A percentile compares a stretch with the other conserved stretches of the same genome.
phyloP scores from a whole-genome alignment of 2,329 filamentous ascomycete species.

The Hortaea sp. region DNA sequence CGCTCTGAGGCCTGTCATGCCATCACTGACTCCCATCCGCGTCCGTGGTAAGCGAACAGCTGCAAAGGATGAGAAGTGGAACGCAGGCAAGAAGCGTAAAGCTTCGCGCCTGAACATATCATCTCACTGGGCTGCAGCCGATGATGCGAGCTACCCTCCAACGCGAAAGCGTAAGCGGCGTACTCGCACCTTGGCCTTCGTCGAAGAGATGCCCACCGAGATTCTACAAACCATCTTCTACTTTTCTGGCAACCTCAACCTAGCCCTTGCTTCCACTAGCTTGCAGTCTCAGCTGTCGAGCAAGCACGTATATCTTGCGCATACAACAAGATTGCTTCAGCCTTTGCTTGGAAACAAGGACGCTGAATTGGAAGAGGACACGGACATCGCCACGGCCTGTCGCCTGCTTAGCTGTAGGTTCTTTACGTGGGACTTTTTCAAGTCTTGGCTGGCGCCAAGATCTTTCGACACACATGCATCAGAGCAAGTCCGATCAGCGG shows the following conservation, averaged over 20 bases:
- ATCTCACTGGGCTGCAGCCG: too few relatives aligned
- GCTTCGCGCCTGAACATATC: neutral
- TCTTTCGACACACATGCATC: neutral
- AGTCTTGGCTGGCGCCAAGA: slow-evolving; percentile 12
- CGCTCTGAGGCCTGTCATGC: neutral
- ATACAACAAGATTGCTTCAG: slow-evolving; percentile 16
- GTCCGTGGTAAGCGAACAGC: slow-evolving; percentile 24
- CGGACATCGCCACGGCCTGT: slow-evolving; percentile 12
- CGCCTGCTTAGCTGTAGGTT: slow-evolving; percentile 24
- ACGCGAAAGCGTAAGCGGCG: slow-evolving; percentile 10
- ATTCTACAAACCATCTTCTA: slow-evolving; percentile 26
- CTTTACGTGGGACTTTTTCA: slow-evolving; percentile 26
- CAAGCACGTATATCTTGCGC: slow-evolving; percentile 17
- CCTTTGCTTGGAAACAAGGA: slow-evolving; percentile 7
- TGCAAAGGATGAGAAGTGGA: slow-evolving; percentile 18
- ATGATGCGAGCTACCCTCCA: too few relatives aligned
- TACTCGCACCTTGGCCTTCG: slow-evolving; percentile 9
- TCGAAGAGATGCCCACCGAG: slow-evolving; percentile 27
- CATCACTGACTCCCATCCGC: slow-evolving; percentile 19
- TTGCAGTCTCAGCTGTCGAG: slow-evolving; percentile 22
- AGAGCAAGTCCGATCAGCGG: neutral
- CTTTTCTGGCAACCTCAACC: slow-evolving; percentile 19
- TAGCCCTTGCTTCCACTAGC: slow-evolving; percentile 20
- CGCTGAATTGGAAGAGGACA: neutral
- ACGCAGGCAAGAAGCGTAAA: slow-evolving; percentile 13